Evolutionary conservation across 1,284 basidiomycete species (phyloP).

Genomic region (Peniophora sp.): DNA sequence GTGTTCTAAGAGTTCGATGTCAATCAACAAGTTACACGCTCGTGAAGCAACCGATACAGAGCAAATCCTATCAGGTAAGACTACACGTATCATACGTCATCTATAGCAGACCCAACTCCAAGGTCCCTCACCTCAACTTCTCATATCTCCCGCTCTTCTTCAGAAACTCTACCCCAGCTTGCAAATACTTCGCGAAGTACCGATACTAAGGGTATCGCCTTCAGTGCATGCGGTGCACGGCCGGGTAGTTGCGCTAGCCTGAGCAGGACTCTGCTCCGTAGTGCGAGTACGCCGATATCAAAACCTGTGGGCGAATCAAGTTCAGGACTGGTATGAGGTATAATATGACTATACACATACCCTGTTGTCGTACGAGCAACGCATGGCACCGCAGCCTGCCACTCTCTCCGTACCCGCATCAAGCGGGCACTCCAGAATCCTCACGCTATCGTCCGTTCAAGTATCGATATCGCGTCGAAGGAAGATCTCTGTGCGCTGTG

Average conservation of each 20-base stretch:
- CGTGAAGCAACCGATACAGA: no score
- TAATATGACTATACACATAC: conserved; percentile 21
- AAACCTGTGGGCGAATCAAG: background rate
- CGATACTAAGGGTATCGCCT: background rate
- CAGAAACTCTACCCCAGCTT: background rate
- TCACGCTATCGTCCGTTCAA: conserved; percentile 33
- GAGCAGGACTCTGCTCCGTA: background rate
- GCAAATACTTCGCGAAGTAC: no score
- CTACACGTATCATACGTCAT: no score
- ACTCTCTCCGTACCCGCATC: conserved; percentile 27
- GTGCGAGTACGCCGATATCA: no score
- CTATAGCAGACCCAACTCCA: no score
- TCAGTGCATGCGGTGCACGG: background rate
- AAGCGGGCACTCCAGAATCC: conserved; percentile 33
- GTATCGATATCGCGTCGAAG: conserved; percentile 21
- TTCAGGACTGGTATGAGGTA: conserved; percentile 1
- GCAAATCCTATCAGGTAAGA: no score
- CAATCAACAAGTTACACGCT: no score
- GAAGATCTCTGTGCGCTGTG: conserved; percentile 22
- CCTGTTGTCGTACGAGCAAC: conserved; percentile 17
- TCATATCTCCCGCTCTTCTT: background rate
- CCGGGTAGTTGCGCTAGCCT: background rate
- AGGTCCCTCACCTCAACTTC: no score
- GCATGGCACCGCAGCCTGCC: conserved; percentile 19
- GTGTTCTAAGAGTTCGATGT: no score